Evolutionary conservation across 2,329 filamentous ascomycete genomes (phyloP).

Genomic region (Ceratocystis ficicola): DNA sequence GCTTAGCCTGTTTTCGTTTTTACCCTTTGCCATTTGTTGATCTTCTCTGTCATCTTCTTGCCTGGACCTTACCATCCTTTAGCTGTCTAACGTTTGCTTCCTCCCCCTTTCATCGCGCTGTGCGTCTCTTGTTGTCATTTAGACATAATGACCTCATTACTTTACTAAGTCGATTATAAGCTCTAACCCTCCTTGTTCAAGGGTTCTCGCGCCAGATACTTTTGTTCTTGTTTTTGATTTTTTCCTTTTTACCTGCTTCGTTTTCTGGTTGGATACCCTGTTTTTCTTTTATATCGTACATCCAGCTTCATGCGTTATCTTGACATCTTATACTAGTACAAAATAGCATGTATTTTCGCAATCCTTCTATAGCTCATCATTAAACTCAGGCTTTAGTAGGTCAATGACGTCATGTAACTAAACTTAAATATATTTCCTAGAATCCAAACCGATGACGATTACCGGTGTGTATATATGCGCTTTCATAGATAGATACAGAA

Average conservation of each 20-base stretch:
- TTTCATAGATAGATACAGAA: neutral
- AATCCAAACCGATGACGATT: neutral
- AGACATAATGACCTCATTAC: neutral
- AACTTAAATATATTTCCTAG: neutral
- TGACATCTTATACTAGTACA: conserved; percentile 4
- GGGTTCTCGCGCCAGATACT: neutral
- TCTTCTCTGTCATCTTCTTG: conserved; percentile 14
- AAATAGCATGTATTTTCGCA: neutral
- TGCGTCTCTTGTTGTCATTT: neutral
- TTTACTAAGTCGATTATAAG: neutral
- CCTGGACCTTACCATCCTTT: conserved; percentile 13
- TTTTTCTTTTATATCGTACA: neutral
- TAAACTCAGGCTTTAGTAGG: neutral
- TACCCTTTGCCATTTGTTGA: conserved; percentile 15
- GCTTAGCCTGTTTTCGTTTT: conserved; percentile 11
- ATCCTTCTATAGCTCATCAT: neutral
- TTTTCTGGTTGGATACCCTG: conserved; percentile 18
- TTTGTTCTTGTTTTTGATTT: conserved; percentile 12
- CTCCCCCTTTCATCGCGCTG: neutral
- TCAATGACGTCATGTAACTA: neutral
- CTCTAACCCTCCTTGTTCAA: neutral
- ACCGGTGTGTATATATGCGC: neutral
- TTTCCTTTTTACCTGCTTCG: conserved; percentile 16
- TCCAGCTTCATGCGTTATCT: neutral
- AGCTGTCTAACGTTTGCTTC: too few species aligned